phyloP scores from a whole-genome alignment of 352 stramenopile species.

The Phytophthora pistaciae region DNA sequence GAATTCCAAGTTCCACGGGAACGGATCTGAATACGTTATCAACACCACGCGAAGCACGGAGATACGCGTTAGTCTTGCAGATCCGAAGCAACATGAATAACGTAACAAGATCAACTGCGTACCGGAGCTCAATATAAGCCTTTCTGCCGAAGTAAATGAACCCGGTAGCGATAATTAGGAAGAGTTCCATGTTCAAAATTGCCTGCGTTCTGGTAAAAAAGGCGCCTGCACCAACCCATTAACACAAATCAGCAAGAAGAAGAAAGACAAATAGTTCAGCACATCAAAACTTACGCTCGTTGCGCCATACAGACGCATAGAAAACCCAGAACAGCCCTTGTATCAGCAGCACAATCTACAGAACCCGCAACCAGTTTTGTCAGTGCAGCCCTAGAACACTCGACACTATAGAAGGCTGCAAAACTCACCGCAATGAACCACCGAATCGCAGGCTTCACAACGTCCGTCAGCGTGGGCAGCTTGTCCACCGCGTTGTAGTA shows the following conservation, averaged over 20 bases:
- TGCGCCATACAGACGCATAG: slow-evolving; percentile 76
- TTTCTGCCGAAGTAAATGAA: slow-evolving; percentile 85
- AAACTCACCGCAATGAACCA: slow-evolving; percentile 59
- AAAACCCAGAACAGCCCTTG: slow-evolving; percentile 84
- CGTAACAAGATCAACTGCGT: background rate
- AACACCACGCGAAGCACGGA: background rate
- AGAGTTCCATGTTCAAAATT: slow-evolving; percentile 86
- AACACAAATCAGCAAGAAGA: background rate
- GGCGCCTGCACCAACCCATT: slow-evolving; percentile 44
- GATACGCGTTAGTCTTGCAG: background rate
- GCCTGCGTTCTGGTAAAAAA: slow-evolving; percentile 86
- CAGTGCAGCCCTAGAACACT: background rate
- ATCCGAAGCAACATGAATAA: background rate
- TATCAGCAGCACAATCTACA: slow-evolving; percentile 63
- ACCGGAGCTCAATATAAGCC: slow-evolving; percentile 86
- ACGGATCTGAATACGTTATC: slow-evolving; percentile 56
- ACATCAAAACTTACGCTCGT: slow-evolving; percentile 60
- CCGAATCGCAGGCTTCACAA: slow-evolving; percentile 80
- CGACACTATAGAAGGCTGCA: background rate
- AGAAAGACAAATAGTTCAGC: background rate
- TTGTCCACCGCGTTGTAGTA: slow-evolving; percentile 91
- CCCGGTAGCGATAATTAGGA: slow-evolving; percentile 72
- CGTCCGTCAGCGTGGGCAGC: slow-evolving; percentile 59
- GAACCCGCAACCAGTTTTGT: background rate
- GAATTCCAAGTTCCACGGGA: slow-evolving; percentile 83